Base-by-base conservation (phyloP, 2,329 filamentous ascomycete species). In the Intubia oerlemansii region DNA sequence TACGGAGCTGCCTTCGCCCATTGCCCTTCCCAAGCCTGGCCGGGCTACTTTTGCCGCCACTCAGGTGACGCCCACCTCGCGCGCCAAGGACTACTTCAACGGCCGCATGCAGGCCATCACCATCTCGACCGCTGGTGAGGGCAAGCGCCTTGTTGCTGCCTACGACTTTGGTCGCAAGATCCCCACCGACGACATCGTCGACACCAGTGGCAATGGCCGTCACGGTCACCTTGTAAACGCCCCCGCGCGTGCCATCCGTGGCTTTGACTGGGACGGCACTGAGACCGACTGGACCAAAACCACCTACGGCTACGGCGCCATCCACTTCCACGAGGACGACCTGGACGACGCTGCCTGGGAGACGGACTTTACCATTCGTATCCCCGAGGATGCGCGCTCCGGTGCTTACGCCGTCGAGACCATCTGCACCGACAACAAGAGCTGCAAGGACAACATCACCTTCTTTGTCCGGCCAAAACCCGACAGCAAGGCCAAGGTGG, bases 261-360 rank as follows among this genome's bases (percentile, higher is more conserved):
- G 31, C 17, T 20, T 27, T 21, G 15, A 33, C 27, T 33, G 31
- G 31, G 31, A 33, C 21, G 31, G 31, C 24, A 19, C 23, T 16
- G 31, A 27, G 31, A 13, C 19, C 7, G 27, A 33, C 27, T 33
- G 32, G 32, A 33, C 28, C 7, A 28, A 30, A 17, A 21, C 32
- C 11, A 24, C 10, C 2, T 25, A 21, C 7, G 32, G 29, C 10
- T 34, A 34, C 17, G 32, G 32, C 8, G 32, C 29, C 17, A 34
- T 34, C 32, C 32, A 34, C 27, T 34, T 34, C 19, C 32, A 34
- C 27, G 32, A 34, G 11, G 32, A 34, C 27, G 32, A 34, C 23
- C 19, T 34, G 12, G 32, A 34, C 19, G 26, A 34, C 16, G 32
- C 32, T 15, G 14, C 11, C 26, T 34, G 32, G 32, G 29, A 12